Evolutionary conservation across 352 stramenopile genomes (phyloP), one percentile per base, ranked within the genome.

Genomic region (Phytopythium boreale): DNA sequence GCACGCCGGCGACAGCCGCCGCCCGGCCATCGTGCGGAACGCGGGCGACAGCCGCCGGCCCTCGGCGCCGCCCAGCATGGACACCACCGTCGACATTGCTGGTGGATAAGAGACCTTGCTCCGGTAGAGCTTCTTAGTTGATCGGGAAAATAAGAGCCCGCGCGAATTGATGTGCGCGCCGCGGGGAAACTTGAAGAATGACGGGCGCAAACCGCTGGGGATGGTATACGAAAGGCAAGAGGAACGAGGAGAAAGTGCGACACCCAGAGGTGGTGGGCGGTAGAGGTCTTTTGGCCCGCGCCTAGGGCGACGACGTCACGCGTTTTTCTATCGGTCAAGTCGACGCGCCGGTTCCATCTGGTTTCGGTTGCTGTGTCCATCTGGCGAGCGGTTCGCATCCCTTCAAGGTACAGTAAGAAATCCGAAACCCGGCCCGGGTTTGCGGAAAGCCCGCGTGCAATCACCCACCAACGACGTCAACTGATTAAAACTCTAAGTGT

Each of bases 1-100:
- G 67, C 87, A 89, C 46, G 77, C 79, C 17, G 80, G 80, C 44
- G 82, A 89, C 49, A 89, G 61, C 52, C 79, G 71, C 41, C 70
- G 57, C 62, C 67, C 67, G 53, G 68, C 67, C 65, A 83, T 74
- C 65, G 68, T 72, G 61, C 83, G 80, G 52, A 83, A 84, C 26
- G 76, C 67, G 2, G 55, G 55, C n/a, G 55, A 60, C 55, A 60
- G 55, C 55, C 55, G 31, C 55, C 49, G 49, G 61, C 70, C 79
- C 50, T 80, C 69, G 11, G 71, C 67, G 47, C 67, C 63, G 58
- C 75, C 49, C 27, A 56, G 77, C 76, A 91, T 86, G 12, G 82
- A 91, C 24, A 89, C 65, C 61, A 76, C 77, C 31, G 80, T 79
- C 80, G 89, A 88, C 22, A 37, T 78, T 15, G 17, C 36, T 4